Evolutionary conservation across 495 filamentous ascomycete genomes (phyloP).

Genomic region (Neurospora intermedia): DNA sequence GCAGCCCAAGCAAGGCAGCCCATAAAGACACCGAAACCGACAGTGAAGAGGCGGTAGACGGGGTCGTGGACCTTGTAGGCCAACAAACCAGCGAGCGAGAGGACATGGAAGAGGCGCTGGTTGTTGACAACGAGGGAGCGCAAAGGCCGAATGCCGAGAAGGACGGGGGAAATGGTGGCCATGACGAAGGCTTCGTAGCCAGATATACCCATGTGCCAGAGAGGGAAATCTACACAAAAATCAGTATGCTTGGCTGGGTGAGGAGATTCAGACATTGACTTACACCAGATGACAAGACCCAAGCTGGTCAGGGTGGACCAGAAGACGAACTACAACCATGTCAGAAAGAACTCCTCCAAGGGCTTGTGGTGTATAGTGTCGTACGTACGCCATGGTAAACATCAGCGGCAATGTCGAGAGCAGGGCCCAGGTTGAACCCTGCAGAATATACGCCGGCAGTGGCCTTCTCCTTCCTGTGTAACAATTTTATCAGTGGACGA

Average conservation of each 20-base stretch:
- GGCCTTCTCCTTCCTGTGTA: conserved; percentile 62
- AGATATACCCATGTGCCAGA: conserved; percentile 99
- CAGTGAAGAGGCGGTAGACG: conserved; percentile 65
- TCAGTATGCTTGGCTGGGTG: conserved; percentile 11
- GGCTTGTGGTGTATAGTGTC: neutral
- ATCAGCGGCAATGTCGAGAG: conserved; percentile 76
- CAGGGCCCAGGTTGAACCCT: conserved; percentile 61
- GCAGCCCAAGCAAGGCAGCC: conserved; percentile 74
- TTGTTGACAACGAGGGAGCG: conserved; percentile 58
- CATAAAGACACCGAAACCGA: conserved; percentile 67
- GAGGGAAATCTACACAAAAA: conserved; percentile 64
- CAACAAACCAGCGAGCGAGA: conserved; percentile 68
- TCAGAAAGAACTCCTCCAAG: neutral
- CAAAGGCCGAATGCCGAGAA: conserved; percentile 64
- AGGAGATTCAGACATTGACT: conserved; percentile 22
- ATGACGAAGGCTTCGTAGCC: conserved; percentile 88
- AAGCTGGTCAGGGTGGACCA: conserved; percentile 91
- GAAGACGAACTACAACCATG: conserved; percentile 64
- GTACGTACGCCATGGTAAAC: conserved; percentile 78
- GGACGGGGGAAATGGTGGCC: conserved; percentile 67
- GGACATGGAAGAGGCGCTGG: conserved; percentile 55
- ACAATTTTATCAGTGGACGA: conserved; percentile 8
- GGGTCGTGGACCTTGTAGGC: conserved; percentile 69
- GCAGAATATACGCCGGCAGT: conserved; percentile 58
- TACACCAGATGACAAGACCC: conserved; percentile 87